These are phyloP conservation scores for Echites panduratus DNA, from an alignment of 257 asterid genomes.

Conservation along the genomic window DNA sequence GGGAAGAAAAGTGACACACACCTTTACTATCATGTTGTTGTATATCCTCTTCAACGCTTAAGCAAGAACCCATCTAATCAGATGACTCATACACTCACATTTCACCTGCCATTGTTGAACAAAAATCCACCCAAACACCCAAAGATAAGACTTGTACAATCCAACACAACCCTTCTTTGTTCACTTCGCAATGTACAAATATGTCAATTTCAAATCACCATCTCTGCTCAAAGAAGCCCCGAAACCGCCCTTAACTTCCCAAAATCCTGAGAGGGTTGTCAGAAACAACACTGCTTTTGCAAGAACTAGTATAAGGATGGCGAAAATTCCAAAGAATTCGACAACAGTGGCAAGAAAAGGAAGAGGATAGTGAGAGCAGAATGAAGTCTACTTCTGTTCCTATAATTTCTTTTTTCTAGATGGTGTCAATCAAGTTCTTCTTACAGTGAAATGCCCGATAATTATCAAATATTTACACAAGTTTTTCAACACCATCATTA, in stretches of 20 bases:
- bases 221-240: slow-evolving; percentile 6
- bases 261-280: slow-evolving; percentile 28
- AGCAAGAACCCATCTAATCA: slow-evolving; percentile 66
- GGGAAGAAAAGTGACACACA: slow-evolving; percentile 21
- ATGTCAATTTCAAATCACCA: slow-evolving; percentile 4
- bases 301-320: slow-evolving; percentile 34
- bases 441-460: neutral
- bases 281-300: slow-evolving; percentile 16
- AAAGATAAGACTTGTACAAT: slow-evolving; percentile 22
- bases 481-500: neutral
- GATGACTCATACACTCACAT: slow-evolving; percentile 40
- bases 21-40: slow-evolving; percentile 27
- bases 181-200: slow-evolving; percentile 4
- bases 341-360: slow-evolving; percentile 5
- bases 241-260: slow-evolving; percentile 7
- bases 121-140: slow-evolving; percentile 4
- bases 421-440: neutral
- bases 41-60: slow-evolving; percentile 58
- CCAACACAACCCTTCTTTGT: slow-evolving; percentile 9
- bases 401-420: neutral
- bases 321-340: slow-evolving; percentile 14
- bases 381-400: slow-evolving; percentile 1
- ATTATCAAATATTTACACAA: neutral
- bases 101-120: slow-evolving; percentile 21
- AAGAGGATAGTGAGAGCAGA: slow-evolving; percentile 10